Conservation (phyloP, 164 flowering plant genomes). For the Aristolochia californica region DNA sequence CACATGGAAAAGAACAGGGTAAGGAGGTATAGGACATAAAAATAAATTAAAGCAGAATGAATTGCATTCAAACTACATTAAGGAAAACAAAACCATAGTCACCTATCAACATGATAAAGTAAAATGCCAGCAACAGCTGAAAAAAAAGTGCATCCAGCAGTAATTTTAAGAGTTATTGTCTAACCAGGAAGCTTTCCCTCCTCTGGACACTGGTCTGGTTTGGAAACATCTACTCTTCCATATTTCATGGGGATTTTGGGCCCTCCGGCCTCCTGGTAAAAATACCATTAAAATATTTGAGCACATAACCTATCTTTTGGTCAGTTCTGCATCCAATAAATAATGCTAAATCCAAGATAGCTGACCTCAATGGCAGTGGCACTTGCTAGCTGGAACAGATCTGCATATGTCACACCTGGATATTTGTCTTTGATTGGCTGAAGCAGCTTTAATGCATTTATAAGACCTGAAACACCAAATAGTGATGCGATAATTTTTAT, state of each 20-base stretch:
- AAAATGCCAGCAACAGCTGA: too few species aligned
- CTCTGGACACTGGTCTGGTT: conserved; percentile 80
- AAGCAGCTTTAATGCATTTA: conserved; percentile 83
- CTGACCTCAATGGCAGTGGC: conserved; percentile 94
- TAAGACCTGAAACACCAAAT: conserved; percentile 51
- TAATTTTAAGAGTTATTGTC: conserved; percentile 1
- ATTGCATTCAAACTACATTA: too few species aligned
- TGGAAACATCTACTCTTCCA: conserved; percentile 82
- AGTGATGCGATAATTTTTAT: background rate
- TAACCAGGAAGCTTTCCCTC: conserved; percentile 97
- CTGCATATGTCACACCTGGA: conserved; percentile 77
- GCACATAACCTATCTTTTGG: conserved; percentile 1
- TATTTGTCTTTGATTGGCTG: conserved; percentile 91
- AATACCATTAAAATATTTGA: background rate
- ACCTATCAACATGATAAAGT: too few species aligned
- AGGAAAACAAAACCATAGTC: too few species aligned
- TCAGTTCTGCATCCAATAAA: background rate
- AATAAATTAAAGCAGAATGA: too few species aligned
- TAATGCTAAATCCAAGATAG: background rate
- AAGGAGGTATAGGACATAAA: too few species aligned
- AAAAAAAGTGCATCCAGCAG: too few species aligned
- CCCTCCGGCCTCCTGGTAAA: conserved; percentile 87
- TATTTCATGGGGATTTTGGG: conserved; percentile 95
- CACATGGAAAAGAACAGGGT: too few species aligned
- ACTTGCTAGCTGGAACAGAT: conserved; percentile 92